Base-by-base conservation (phyloP, 768 basidiomycete genomes). In the Kwoniella sp. region DNA sequence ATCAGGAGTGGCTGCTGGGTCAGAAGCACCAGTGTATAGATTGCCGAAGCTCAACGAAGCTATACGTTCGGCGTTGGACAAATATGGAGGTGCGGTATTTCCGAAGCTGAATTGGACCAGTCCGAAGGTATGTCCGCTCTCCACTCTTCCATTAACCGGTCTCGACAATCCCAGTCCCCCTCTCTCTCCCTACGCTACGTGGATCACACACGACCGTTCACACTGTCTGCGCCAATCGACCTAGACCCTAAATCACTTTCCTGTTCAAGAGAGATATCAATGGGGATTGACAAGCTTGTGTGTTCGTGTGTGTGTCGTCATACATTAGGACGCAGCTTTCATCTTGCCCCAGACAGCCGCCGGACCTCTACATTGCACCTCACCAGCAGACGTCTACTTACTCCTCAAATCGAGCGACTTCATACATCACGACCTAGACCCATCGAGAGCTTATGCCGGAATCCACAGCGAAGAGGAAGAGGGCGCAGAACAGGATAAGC, bases 91-190 rank as follows among this genome's bases (percentile, higher is more conserved):
- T 2, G 88, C 88, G 6, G 88, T 95, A 27, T 98, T 98, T 77
- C 93, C 94, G 0, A 98, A 98, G 80, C 86, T 98, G 59, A 97
- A 96, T 74, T 96, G 94, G 81, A 91, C 92, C 6, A 88, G 91
- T n/a, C 94, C 94, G 15, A 89, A 88, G 82, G 93, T 90, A 63
- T 61, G 83, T 70, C 33, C 5, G 33, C 7, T 33, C 33, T 5
- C 33, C 33, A 6, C n/a, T n/a, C n/a, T n/a, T n/a, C n/a, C n/a
- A n/a, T n/a, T n/a, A n/a, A n/a, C n/a, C n/a, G n/a, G n/a, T n/a
- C n/a, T n/a, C n/a, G n/a, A n/a, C n/a, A n/a, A n/a, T n/a, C n/a
- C n/a, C n/a, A n/a, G n/a, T n/a, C n/a, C n/a, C n/a, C n/a, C n/a
- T n/a, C n/a, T n/a, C n/a, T n/a, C n/a, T n/a, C n/a, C n/a, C n/a